Evolutionary conservation across 306 rosid species (phyloP), one percentile per base, ranked within the genome.

Genomic region (Prunus fruticosa): DNA sequence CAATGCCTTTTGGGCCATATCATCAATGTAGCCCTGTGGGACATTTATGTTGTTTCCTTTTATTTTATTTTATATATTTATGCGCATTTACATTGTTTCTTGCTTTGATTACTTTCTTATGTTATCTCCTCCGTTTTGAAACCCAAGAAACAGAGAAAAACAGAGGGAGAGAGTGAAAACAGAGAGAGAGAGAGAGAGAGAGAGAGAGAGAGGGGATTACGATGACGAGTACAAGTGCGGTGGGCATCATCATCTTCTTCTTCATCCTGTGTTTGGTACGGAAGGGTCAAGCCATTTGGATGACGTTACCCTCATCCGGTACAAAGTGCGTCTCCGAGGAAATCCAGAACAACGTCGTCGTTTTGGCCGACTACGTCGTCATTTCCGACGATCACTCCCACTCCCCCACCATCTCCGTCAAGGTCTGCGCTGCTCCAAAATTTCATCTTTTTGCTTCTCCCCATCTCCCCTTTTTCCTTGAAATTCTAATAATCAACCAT

Each of bases 251-350:
- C 9, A 38, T 49, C 50, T 18, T 81, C 34, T 30, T 63, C 8
- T 25, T 81, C 30, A 28, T 49, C 64, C 27, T 72, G n/a, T 45
- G 38, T 18, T 45, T 20, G 25, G 27, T 77, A 28, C 64, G 54
- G 41, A 34, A 22, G 5, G 64, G 51, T 69, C 71, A 77, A 72
- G 70, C 81, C 11, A 72, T 82, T 66, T 58, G 76, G 85, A 82
- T 76, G 58, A 85, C 84, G 32, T n/a, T 95, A 25, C 97, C 97
- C 1, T 1, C 81, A 10, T 15, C 87, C 14, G 93, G 89, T 5
- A 90, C 92, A 50, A 95, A 95, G 81, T 95, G 99, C 80, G 99
- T 95, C 76, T 89, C 97, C 50, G 99, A 95, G 83, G 99, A 95
- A 90, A 91, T 92, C 88, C 99, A 92, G 69, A 86, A 70, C 69